Evolutionary conservation across 768 basidiomycete genomes (phyloP).

Genomic region (Hericium alpestre): DNA sequence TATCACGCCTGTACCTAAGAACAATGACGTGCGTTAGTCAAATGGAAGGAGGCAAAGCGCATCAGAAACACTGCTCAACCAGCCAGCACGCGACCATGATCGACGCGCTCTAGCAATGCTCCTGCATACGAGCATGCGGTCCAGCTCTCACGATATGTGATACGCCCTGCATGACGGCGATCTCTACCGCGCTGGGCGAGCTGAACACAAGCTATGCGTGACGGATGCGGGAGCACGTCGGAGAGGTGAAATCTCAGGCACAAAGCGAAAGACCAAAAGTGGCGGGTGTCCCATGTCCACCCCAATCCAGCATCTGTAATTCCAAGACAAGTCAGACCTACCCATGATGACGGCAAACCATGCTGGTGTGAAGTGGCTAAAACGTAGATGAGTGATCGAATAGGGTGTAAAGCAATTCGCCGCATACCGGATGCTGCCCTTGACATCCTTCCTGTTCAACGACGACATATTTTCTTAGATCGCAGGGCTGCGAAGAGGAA

Average conservation of each 20-base stretch:
- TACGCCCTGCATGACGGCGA: too few species aligned
- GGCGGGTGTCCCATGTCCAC: too few species aligned
- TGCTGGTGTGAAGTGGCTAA: conserved; percentile 41
- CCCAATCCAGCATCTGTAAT: too few species aligned
- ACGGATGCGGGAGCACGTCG: too few species aligned
- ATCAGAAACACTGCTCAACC: neutral
- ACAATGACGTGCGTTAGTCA: neutral
- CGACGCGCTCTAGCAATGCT: too few species aligned
- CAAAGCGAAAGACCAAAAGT: neutral
- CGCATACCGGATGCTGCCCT: neutral
- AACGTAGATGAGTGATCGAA: neutral
- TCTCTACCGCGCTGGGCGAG: neutral
- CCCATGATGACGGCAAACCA: conserved; percentile 52
- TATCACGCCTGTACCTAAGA: conserved; percentile 36
- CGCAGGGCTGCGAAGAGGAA: neutral
- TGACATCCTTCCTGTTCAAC: neutral
- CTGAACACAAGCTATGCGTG: neutral
- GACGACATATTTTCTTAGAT: neutral
- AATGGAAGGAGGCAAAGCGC: neutral
- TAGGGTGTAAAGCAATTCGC: neutral
- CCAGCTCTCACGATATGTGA: too few species aligned
- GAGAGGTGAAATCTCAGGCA: neutral
- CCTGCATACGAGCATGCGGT: too few species aligned
- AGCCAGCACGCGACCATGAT: too few species aligned
- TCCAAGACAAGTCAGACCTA: conserved; percentile 13